Percentiles rank a stretch among this genome's conserved stretches.
Evolutionary conservation across 768 basidiomycete species (phyloP).

Genomic region (Boletus rex-veris): DNA sequence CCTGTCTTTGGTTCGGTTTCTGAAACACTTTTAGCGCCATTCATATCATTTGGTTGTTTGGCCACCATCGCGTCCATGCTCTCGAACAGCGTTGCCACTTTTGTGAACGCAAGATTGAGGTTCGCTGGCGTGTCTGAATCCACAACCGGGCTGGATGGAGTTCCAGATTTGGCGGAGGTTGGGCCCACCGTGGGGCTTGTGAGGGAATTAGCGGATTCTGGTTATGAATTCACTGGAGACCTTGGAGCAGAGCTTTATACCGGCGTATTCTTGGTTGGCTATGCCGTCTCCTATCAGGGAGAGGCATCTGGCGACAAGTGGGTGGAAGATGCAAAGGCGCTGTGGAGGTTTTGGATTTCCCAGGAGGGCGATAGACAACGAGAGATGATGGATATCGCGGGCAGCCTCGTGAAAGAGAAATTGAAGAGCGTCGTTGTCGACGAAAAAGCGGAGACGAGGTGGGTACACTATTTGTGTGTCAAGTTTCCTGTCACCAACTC

Average conservation of each 20-base stretch:
- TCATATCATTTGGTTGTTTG: conserved; percentile 21
- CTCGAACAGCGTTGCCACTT: conserved; percentile 11
- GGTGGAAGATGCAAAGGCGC: conserved; percentile 20
- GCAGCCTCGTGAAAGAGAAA: conserved; percentile 38
- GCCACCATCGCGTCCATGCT: conserved; percentile 14
- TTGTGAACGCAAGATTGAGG: conserved; percentile 13
- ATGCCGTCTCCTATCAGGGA: conserved; percentile 12
- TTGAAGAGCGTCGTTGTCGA: conserved; percentile 43
- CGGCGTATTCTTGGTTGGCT: conserved; percentile 21
- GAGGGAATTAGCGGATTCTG: conserved; percentile 15
- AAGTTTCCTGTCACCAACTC: not conserved
- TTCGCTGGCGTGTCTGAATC: conserved; percentile 9
- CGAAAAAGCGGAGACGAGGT: conserved; percentile 31
- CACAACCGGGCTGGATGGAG: not conserved
- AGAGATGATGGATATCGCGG: conserved; percentile 25
- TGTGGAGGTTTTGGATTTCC: conserved; percentile 33
- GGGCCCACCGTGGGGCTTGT: conserved; percentile 7
- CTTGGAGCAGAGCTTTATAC: conserved; percentile 20
- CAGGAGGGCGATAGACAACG: conserved; percentile 9
- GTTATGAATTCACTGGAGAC: conserved; percentile 19
- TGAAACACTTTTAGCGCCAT: conserved; percentile 13
- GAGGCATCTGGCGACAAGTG: conserved; percentile 10
- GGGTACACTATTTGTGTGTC: conserved; percentile 3
- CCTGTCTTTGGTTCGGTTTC: not conserved
- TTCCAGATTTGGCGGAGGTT: not conserved